phyloP scores from a whole-genome alignment of 2,329 filamentous ascomycete genomes.

The Teratosphaeria pseudoeucalypti region DNA sequence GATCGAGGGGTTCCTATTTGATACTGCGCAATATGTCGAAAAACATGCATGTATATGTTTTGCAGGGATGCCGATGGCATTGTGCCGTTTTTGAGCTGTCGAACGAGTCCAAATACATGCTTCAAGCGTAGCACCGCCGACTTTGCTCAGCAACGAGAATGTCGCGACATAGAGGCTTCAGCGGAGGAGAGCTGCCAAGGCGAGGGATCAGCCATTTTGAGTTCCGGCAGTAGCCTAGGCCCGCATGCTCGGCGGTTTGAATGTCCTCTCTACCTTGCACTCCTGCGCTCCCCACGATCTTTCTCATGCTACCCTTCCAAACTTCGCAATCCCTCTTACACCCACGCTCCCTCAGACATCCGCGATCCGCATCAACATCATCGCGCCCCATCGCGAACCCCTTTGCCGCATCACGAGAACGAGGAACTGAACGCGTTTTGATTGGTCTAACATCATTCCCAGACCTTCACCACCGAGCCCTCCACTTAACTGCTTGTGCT shows the following conservation, averaged over 20 bases:
- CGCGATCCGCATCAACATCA: background rate
- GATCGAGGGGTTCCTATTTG: background rate
- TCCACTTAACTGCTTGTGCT: background rate
- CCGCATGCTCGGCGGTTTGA: background rate
- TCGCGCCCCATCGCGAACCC: background rate
- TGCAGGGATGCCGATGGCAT: no score
- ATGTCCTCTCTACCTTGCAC: background rate
- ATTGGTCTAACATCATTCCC: background rate
- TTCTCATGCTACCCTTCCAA: background rate
- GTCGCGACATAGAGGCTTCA: background rate
- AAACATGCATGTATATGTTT: background rate
- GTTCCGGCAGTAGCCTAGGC: background rate
- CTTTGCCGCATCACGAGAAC: background rate
- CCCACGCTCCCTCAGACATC: background rate
- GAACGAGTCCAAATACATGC: conserved; percentile 17
- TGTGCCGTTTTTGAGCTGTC: conserved; percentile 1
- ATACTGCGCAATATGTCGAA: background rate
- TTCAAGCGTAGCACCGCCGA: background rate
- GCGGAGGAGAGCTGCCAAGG: background rate
- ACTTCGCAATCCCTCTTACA: background rate
- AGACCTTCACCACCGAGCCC: background rate
- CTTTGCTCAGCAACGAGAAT: background rate
- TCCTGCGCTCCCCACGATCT: background rate
- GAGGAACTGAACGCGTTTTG: background rate
- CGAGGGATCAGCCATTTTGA: background rate